Evolutionary conservation across 371 early-diverging fungal genomes (phyloP).

Genomic region (Batrachochytrium dendrobatidis): DNA sequence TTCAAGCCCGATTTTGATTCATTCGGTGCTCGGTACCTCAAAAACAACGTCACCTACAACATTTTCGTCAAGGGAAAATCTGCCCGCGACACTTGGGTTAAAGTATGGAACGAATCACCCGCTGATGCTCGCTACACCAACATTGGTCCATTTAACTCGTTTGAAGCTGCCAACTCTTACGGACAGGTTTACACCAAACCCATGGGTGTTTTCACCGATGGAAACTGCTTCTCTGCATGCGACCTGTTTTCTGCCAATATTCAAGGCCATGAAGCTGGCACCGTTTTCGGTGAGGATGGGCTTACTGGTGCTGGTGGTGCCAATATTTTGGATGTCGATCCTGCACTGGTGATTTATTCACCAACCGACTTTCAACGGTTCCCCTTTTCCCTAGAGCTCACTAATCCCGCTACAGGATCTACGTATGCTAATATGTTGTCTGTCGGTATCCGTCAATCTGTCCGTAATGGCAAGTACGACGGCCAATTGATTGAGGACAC

Average conservation of each 20-base stretch:
- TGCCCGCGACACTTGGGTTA: too few relatives aligned
- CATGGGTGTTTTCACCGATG: slow-evolving; percentile 18
- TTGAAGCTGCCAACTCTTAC: slow-evolving; percentile 8
- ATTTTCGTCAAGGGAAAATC: slow-evolving; percentile 7
- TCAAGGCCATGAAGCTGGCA: slow-evolving; percentile 15
- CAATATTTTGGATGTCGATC: slow-evolving; percentile 14
- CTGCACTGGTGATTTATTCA: background rate
- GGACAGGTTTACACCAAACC: slow-evolving; percentile 22
- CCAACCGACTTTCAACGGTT: slow-evolving; percentile 3
- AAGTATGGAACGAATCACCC: too few relatives aligned
- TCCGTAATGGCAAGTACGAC: slow-evolving; percentile 10
- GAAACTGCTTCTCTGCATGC: slow-evolving; percentile 22
- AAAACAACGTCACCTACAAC: background rate
- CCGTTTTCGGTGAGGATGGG: slow-evolving; percentile 22
- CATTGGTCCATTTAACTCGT: background rate
- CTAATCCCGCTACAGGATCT: too few relatives aligned
- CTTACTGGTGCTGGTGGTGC: slow-evolving; percentile 26
- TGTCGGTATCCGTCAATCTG: slow-evolving; percentile 17
- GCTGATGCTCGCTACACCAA: too few relatives aligned
- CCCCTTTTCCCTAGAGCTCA: slow-evolving; percentile 6
- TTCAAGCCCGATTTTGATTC: slow-evolving; percentile 7
- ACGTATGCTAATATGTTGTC: slow-evolving; percentile 6
- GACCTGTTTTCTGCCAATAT: slow-evolving; percentile 17
- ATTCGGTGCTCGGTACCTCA: background rate
- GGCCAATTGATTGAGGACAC: slow-evolving; percentile 20